These are phyloP conservation scores for Talaromyces sp. DNA, from an alignment of 2,329 filamentous ascomycete genomes.

Conservation along the genomic window DNA sequence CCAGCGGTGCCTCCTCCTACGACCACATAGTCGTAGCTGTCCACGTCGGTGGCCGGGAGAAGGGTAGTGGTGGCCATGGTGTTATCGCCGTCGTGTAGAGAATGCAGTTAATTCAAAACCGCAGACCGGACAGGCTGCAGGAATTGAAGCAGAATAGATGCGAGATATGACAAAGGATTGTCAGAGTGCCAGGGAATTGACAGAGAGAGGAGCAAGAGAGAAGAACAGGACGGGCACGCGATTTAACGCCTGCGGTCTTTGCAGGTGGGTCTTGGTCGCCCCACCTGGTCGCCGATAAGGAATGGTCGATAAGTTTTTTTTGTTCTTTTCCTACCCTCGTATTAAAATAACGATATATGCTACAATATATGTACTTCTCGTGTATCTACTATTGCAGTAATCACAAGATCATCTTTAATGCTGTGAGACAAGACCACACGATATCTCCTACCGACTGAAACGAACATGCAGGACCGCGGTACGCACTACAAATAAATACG, in stretches of 20 bases:
- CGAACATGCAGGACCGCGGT: neutral
- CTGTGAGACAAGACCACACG: too few species aligned
- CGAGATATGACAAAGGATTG: neutral
- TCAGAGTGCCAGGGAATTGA: neutral
- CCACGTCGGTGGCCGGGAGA: constrained; percentile 59
- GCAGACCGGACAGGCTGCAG: neutral
- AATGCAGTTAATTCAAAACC: neutral
- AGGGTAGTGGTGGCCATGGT: constrained; percentile 56
- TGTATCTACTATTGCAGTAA: neutral
- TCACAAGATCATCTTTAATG: neutral
- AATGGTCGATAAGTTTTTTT: neutral
- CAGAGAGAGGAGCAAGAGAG: neutral
- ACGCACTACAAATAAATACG: neutral
- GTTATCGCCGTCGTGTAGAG: neutral
- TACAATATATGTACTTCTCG: neutral
- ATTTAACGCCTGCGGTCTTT: neutral
- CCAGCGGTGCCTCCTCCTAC: constrained; percentile 83
- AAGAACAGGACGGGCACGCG: neutral
- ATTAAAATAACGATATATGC: neutral
- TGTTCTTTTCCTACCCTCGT: neutral
- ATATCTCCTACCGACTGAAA: neutral
- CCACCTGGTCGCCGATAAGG: neutral
- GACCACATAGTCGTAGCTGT: constrained; percentile 77
- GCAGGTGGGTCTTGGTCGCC: too few species aligned
- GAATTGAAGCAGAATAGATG: neutral